A percentile compares a stretch with the other conserved stretches of the same genome.
phyloP scores from a whole-genome alignment of 371 early-diverging fungal species.

The Mortierella polycephala region DNA sequence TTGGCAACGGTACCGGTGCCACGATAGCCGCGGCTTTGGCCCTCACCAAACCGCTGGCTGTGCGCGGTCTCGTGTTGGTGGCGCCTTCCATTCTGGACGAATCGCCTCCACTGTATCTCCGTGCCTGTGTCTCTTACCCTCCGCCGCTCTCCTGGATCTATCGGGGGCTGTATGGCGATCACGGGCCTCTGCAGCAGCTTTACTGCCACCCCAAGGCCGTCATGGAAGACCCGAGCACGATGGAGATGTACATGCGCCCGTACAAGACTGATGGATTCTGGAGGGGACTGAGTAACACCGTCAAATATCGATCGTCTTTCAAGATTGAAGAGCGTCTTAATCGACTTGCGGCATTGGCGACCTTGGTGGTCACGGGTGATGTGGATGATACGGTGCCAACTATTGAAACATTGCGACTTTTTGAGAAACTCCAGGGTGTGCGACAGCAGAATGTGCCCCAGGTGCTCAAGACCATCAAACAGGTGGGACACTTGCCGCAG shows the following conservation, averaged over 20 bases:
- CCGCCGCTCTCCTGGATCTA: constrained; percentile 32
- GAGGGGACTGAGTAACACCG: constrained; percentile 23
- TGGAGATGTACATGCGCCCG: constrained; percentile 35
- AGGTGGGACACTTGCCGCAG: constrained; percentile 35
- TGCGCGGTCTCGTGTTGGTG: constrained; percentile 20
- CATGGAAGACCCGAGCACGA: constrained; percentile 21
- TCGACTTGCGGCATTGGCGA: constrained; percentile 28
- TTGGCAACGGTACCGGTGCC: constrained; percentile 35
- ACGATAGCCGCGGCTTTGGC: constrained; percentile 30
- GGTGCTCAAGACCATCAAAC: constrained; percentile 41
- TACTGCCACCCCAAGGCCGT: constrained; percentile 27
- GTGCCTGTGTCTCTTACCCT: constrained; percentile 32
- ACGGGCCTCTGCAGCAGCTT: constrained; percentile 30
- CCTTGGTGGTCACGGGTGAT: constrained; percentile 33
- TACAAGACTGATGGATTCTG: constrained; percentile 30
- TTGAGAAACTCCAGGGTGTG: constrained; percentile 25
- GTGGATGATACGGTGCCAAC: constrained; percentile 36
- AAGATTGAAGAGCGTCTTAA: constrained; percentile 22
- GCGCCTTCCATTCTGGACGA: constrained; percentile 25
- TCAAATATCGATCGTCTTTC: constrained; percentile 17
- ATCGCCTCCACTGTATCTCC: constrained; percentile 20
- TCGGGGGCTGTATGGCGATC: constrained; percentile 30
- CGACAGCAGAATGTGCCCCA: constrained; percentile 30
- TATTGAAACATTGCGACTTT: constrained; percentile 31
- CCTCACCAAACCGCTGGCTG: constrained; percentile 16